Percentiles rank a stretch among this genome's conserved stretches.
Evolutionary conservation across 257 asterid genomes (phyloP).

Genomic region (Euphrasia confusa): DNA sequence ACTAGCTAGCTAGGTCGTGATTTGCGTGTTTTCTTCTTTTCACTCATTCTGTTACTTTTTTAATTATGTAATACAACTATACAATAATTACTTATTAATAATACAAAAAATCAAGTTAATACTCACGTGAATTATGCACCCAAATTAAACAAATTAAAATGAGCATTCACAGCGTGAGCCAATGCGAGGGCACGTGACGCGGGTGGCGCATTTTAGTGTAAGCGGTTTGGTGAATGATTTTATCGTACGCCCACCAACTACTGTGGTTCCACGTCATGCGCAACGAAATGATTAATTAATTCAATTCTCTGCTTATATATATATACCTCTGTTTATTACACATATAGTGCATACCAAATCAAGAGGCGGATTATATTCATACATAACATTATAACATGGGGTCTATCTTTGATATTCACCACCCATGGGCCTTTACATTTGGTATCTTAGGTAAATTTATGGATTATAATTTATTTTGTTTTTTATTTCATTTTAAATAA

Average conservation of each 20-base stretch:
- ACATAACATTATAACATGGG: constrained; percentile 1
- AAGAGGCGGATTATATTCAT: neutral
- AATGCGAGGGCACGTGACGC: no score
- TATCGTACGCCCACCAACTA: constrained; percentile 47
- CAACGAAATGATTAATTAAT: constrained; percentile 15
- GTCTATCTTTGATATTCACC: constrained; percentile 39
- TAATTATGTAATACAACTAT: no score
- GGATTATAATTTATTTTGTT: no score
- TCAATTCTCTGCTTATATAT: neutral
- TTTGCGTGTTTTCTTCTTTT: no score
- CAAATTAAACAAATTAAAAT: no score
- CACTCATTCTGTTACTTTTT: no score
- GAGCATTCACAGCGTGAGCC: no score
- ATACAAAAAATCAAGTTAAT: no score
- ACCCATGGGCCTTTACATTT: constrained; percentile 41
- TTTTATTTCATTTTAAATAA: no score
- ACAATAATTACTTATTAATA: no score
- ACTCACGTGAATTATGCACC: no score
- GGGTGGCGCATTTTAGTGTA: neutral
- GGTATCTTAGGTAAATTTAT: constrained; percentile 40
- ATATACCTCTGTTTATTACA: neutral
- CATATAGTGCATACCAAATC: neutral
- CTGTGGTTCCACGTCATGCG: constrained; percentile 38
- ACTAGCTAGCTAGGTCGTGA: no score
- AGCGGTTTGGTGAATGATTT: constrained; percentile 37